These are phyloP conservation scores for Acacia concinna DNA, from an alignment of 331 rosid genomes.

Conservation along the genomic window DNA sequence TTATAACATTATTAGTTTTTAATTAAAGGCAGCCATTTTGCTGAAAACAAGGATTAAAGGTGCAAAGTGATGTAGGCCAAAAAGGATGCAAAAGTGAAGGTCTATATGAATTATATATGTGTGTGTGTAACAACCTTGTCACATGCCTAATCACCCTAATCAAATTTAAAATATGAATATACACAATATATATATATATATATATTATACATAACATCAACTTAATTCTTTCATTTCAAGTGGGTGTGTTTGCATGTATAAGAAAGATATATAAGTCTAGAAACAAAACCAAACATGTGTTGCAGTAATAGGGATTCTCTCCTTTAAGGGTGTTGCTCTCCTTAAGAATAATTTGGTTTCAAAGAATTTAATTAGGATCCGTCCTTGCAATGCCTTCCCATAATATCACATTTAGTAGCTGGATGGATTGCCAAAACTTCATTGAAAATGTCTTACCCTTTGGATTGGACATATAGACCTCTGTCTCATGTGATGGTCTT, in stretches of 20 bases:
- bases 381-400: too few species aligned
- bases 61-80: neutral
- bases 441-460: too few species aligned
- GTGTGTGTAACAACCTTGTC: neutral
- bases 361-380: too few species aligned
- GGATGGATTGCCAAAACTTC: too few species aligned
- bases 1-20: neutral
- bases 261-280: neutral
- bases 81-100: neutral
- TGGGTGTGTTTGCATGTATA: too few species aligned
- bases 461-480: too few species aligned
- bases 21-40: slow-evolving; percentile 21
- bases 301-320: neutral
- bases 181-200: neutral
- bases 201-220: neutral
- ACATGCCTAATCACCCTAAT: slow-evolving; percentile 1
- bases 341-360: too few species aligned
- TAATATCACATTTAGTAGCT: too few species aligned
- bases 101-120: neutral
- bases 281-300: neutral
- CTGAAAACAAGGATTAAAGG: slow-evolving; percentile 48
- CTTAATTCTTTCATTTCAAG: neutral
- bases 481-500: too few species aligned
- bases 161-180: neutral
- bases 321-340: too few species aligned